Evolutionary conservation across 257 asterid species (phyloP), one percentile per base, ranked within the genome.

Genomic region (Penstemon eatonii): DNA sequence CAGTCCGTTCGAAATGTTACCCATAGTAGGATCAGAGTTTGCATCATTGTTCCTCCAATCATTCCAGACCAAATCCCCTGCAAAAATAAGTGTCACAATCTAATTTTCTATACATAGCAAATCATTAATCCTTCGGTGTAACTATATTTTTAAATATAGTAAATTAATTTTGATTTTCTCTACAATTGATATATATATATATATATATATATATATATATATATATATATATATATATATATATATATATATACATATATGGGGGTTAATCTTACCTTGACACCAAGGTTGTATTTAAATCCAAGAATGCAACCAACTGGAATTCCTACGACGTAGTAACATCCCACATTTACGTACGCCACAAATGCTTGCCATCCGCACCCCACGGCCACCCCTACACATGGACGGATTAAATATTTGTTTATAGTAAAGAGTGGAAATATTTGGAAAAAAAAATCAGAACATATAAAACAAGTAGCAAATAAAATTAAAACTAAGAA

Each of bases 51-150:
- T 42, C 98, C 98, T 39, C 94, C 98, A 2, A 91, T 85, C 95
- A 91, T 87, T 12, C 98, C 98, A 0, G 82, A 65, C 98, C 98
- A 91, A 70, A 91, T 83, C 7, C 98, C 98, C 98, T 91, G 54
- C 36, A 10, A 4, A 6, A 46, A 37, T 4, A 43, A 4, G 8
- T 6, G 44, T 19, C 2, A 19, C 3, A 46, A 40, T 47, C n/a
- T 18, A 42, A 25, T 51, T 39, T 19, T 39, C 10, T 42, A 50
- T 15, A 33, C 6, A 15, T 13, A 19, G 12, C 40, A 12, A 15
- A 33, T 44, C 8, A 13, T 5, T 36, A 43, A 43, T 62, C 39
- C 57, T 53, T 12, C 2, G 33, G 33, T 25, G 33, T 15, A 25
- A 25, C 33, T 25, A 25, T 25, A 25, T 25, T 25, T 25, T 1